Percentiles rank a stretch among this genome's conserved stretches.
Evolutionary conservation across 1,139 yeast species (phyloP).

Genomic region (Yamadazyma taylorii): DNA sequence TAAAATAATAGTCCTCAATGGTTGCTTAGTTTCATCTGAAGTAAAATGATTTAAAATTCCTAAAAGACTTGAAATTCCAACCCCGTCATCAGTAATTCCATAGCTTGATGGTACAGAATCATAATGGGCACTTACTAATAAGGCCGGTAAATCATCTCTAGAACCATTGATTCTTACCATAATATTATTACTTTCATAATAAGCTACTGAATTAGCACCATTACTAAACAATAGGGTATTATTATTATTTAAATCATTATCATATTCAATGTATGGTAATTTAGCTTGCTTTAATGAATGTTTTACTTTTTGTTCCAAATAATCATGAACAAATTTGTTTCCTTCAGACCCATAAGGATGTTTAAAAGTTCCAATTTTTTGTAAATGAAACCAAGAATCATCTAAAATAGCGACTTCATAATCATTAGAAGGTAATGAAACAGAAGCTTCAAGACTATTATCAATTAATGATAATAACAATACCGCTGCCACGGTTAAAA

Average conservation of each 20-base stretch:
- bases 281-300: constrained; percentile 25
- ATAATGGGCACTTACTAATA: constrained; percentile 80
- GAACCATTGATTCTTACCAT: constrained; percentile 71
- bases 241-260: constrained; percentile 48
- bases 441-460: constrained; percentile 37
- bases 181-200: constrained; percentile 79
- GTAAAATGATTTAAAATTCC: constrained; percentile 62
- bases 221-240: constrained; percentile 41
- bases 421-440: constrained; percentile 37
- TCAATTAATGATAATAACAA: constrained; percentile 30
- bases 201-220: constrained; percentile 40
- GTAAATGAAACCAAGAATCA: constrained; percentile 68
- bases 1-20: constrained; percentile 70
- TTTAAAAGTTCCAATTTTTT: constrained; percentile 58
- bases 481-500: constrained; percentile 40
- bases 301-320: constrained; percentile 48
- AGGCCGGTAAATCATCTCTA: constrained; percentile 56
- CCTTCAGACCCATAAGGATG: constrained; percentile 81
- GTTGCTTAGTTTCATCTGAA: constrained; percentile 38
- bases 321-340: constrained; percentile 75
- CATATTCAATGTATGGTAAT: constrained; percentile 43
- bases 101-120: constrained; percentile 87
- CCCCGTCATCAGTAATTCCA: constrained; percentile 93
- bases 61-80: constrained; percentile 82
- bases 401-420: constrained; percentile 42